A percentile compares a stretch with the other conserved stretches of the same genome.
Conservation (phyloP, 1,139 yeast genomes). For the Geotrichum candidum region DNA sequence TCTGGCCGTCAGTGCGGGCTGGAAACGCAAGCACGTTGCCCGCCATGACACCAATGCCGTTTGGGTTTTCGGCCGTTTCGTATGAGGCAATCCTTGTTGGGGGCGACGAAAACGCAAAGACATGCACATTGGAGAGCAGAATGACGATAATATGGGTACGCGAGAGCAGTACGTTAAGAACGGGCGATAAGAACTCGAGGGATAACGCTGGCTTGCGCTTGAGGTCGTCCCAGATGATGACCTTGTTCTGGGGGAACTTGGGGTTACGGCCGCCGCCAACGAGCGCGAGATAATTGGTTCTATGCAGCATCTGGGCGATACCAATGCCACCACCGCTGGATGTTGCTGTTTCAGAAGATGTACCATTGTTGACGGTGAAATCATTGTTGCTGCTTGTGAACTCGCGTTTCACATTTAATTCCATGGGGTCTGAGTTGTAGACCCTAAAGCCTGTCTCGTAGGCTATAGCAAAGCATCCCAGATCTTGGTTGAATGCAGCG, state of each 20-base stretch:
- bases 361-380: slow-evolving; percentile 25
- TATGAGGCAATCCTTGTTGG: slow-evolving; percentile 65
- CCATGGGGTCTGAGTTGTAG: slow-evolving; percentile 85
- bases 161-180: slow-evolving; percentile 66
- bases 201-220: slow-evolving; percentile 69
- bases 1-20: slow-evolving; percentile 54
- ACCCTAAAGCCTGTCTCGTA: slow-evolving; percentile 79
- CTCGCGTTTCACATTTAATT: slow-evolving; percentile 68
- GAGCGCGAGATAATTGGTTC: slow-evolving; percentile 82
- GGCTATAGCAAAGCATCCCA: slow-evolving; percentile 81
- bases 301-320: slow-evolving; percentile 70
- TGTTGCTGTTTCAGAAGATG: slow-evolving; percentile 16
- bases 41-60: slow-evolving; percentile 60
- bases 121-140: slow-evolving; percentile 57
- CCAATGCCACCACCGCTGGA: slow-evolving; percentile 59
- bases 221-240: slow-evolving; percentile 84
- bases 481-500: slow-evolving; percentile 79
- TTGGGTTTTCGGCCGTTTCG: slow-evolving; percentile 64
- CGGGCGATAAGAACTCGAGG: slow-evolving; percentile 69
- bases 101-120: slow-evolving; percentile 75
- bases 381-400: slow-evolving; percentile 19
- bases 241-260: slow-evolving; percentile 65
- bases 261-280: slow-evolving; percentile 87
- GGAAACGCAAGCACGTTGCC: slow-evolving; percentile 66
- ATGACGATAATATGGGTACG: slow-evolving; percentile 71